Evolutionary conservation across 1,284 basidiomycete genomes (phyloP).

Genomic region (Agroathelia rolfsii): DNA sequence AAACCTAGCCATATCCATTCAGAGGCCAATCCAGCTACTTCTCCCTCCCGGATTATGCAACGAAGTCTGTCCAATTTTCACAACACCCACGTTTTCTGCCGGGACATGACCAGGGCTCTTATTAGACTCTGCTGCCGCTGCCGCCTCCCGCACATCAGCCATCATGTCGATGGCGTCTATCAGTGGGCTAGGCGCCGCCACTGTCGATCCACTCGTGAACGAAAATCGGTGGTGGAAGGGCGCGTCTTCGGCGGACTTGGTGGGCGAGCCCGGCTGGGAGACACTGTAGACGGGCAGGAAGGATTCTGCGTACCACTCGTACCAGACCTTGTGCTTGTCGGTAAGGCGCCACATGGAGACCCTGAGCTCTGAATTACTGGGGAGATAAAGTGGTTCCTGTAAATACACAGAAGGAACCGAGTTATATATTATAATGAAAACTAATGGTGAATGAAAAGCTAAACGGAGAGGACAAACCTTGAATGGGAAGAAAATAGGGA

Average conservation of each 20-base stretch:
- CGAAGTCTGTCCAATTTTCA: constrained; percentile 90
- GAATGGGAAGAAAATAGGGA: constrained; percentile 94
- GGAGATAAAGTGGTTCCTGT: constrained; percentile 88
- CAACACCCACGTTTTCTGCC: constrained; percentile 28
- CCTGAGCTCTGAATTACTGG: constrained; percentile 84
- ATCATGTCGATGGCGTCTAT: constrained; percentile 47
- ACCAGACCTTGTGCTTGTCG: constrained; percentile 87
- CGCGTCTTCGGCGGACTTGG: constrained; percentile 3
- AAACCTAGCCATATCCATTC: no score
- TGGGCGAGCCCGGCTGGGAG: constrained; percentile 12
- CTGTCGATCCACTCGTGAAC: constrained; percentile 25
- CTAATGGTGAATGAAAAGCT: background rate
- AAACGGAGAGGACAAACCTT: constrained; percentile 36
- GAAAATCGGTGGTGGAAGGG: constrained; percentile 4
- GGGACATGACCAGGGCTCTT: constrained; percentile 11
- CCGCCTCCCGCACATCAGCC: constrained; percentile 13
- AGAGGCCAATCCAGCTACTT: constrained; percentile 88
- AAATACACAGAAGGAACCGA: constrained; percentile 1
- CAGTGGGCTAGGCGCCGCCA: constrained; percentile 47
- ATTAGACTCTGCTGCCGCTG: constrained; percentile 12
- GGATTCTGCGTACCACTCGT: constrained; percentile 95
- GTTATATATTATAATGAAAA: background rate
- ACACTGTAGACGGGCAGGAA: constrained; percentile 58
- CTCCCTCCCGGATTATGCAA: constrained; percentile 86
- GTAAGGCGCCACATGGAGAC: constrained; percentile 94